A percentile compares a stretch with the other conserved stretches of the same genome.
phyloP scores from a whole-genome alignment of 768 basidiomycete genomes.

The Leccinum arenicola region DNA sequence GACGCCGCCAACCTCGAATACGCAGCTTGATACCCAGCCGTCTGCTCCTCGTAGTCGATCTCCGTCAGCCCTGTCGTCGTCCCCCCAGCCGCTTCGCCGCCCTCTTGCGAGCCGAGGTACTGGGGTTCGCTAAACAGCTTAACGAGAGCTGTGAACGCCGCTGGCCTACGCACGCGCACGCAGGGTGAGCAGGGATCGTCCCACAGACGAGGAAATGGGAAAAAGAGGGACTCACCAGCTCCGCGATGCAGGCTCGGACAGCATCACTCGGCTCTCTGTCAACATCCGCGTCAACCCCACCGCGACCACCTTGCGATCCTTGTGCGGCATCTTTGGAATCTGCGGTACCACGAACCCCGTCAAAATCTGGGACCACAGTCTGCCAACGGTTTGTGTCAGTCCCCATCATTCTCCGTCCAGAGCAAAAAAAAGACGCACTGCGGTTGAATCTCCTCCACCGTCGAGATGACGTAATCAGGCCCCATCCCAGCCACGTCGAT shows the following conservation, averaged over 20 bases:
- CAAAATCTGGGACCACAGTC: constrained; percentile 79
- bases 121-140: constrained; percentile 79
- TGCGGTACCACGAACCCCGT: constrained; percentile 78
- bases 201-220: not conserved
- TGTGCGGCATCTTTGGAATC: constrained; percentile 72
- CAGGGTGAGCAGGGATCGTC: not conserved
- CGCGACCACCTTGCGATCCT: constrained; percentile 81
- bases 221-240: constrained; percentile 53
- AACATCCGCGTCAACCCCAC: constrained; percentile 80
- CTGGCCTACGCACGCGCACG: constrained; percentile 49
- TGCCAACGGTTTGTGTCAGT: constrained; percentile 19
- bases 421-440: constrained; percentile 43
- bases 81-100: not conserved
- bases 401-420: not conserved
- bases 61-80: constrained; percentile 47
- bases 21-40: constrained; percentile 89
- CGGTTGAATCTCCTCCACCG: constrained; percentile 81
- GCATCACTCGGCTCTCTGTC: constrained; percentile 69
- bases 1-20: constrained; percentile 90
- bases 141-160: constrained; percentile 63
- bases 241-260: constrained; percentile 57
- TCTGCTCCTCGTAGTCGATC: constrained; percentile 89
- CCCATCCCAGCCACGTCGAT: constrained; percentile 69
- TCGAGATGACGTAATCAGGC: constrained; percentile 76
- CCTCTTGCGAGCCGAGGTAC: constrained; percentile 43